Conservation (phyloP, 257 asterid genomes). For the Phtheirospermum japonicum region DNA sequence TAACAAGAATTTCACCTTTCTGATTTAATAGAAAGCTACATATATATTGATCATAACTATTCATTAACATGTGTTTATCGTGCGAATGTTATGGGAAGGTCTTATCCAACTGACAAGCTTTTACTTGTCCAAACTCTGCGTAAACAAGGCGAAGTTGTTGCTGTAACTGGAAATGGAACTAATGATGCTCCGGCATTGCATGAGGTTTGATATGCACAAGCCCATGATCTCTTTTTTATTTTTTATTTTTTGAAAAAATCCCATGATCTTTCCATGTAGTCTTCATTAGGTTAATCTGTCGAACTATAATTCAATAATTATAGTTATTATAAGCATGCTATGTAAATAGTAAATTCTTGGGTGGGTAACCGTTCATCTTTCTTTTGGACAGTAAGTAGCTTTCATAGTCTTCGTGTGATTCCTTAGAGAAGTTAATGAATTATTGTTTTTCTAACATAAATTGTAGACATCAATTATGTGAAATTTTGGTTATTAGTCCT, state of each 20-base stretch:
- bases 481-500: constrained; percentile 1
- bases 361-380: not conserved
- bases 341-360: not conserved
- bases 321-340: not conserved
- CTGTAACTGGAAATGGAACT: constrained; percentile 97
- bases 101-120: constrained; percentile 95
- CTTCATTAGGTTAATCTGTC: too few relatives aligned
- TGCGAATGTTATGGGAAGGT: constrained; percentile 85
- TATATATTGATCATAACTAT: constrained; percentile 11
- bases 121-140: constrained; percentile 87
- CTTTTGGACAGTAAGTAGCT: not conserved
- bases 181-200: constrained; percentile 98
- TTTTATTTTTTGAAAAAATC: too few relatives aligned
- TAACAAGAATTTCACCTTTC: not conserved
- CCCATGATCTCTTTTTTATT: not conserved
- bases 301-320: not conserved
- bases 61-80: constrained; percentile 25
- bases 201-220: constrained; percentile 52
- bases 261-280: too few relatives aligned
- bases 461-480: not conserved
- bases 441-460: not conserved
- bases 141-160: constrained; percentile 85
- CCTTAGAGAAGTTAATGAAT: not conserved
- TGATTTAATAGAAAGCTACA: constrained; percentile 6
- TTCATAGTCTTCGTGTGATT: not conserved